Evolutionary conservation across 164 flowering plant species (phyloP).

Genomic region (Platanus orientalis): DNA sequence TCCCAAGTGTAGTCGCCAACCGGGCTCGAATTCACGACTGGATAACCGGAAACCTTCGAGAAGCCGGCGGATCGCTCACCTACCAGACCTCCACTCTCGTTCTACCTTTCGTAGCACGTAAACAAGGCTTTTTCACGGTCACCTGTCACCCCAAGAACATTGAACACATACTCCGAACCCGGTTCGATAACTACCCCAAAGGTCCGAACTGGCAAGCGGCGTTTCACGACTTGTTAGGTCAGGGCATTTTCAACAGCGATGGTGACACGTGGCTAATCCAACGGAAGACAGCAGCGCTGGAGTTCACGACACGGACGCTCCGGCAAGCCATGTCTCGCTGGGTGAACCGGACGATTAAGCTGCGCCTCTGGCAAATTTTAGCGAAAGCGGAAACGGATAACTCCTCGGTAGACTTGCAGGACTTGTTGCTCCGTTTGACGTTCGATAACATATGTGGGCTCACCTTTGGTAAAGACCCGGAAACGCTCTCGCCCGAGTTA

Average conservation of each 20-base stretch:
- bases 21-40: constrained; percentile 62
- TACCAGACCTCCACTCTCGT: constrained; percentile 37
- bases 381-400: constrained; percentile 33
- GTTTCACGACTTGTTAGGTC: constrained; percentile 80
- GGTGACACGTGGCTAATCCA: constrained; percentile 91
- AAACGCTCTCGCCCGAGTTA: constrained; percentile 56
- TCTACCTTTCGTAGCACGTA: constrained; percentile 42
- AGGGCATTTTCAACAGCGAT: constrained; percentile 88
- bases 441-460: constrained; percentile 90
- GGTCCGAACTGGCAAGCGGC: constrained; percentile 75
- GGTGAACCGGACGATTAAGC: constrained; percentile 73
- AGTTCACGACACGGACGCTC: constrained; percentile 85
- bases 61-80: no score
- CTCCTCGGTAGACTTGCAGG: constrained; percentile 64
- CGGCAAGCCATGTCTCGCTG: constrained; percentile 88
- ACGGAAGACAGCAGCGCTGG: constrained; percentile 82
- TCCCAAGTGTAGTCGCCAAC: constrained; percentile 45
- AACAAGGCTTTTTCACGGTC: constrained; percentile 24
- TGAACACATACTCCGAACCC: constrained; percentile 49
- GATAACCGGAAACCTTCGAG: constrained; percentile 37
- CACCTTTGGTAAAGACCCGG: constrained; percentile 83
- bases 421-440: constrained; percentile 65
- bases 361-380: constrained; percentile 61
- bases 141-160: constrained; percentile 45
- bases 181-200: constrained; percentile 66